A percentile compares a stretch with the other conserved stretches of the same genome.
Evolutionary conservation across 2,329 filamentous ascomycete genomes (phyloP).

Genomic region (Alternaria atra): DNA sequence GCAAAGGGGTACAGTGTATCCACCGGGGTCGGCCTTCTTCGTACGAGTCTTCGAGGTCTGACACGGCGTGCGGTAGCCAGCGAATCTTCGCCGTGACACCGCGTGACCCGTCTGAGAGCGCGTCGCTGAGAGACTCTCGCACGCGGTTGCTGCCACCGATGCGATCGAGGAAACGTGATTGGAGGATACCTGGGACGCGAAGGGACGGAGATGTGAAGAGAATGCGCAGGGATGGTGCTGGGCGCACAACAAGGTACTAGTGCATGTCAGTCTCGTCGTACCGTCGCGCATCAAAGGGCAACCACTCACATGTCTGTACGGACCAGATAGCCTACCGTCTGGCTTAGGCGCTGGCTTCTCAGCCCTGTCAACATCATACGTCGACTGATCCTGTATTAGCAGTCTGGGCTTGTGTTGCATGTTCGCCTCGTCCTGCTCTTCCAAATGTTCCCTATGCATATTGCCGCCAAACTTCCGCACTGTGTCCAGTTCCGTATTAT

Average conservation of each 20-base stretch:
- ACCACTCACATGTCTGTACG: constrained; percentile 65
- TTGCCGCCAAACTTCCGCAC: constrained; percentile 70
- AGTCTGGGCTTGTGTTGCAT: constrained; percentile 54
- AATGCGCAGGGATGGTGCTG: constrained; percentile 59
- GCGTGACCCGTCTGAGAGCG: constrained; percentile 69
- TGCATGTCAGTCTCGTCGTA: constrained; percentile 15
- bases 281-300: neutral
- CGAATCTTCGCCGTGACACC: constrained; percentile 78
- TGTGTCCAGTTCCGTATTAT: constrained; percentile 70
- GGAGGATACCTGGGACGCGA: constrained; percentile 59
- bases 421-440: constrained; percentile 57
- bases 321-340: constrained; percentile 53
- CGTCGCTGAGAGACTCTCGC: constrained; percentile 63
- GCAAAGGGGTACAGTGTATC: constrained; percentile 79
- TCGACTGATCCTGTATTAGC: constrained; percentile 59
- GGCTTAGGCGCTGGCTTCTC: constrained; percentile 25
- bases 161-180: constrained; percentile 59
- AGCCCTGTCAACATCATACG: constrained; percentile 35
- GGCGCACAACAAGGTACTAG: constrained; percentile 60
- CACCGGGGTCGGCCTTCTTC: constrained; percentile 71
- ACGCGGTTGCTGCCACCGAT: constrained; percentile 62
- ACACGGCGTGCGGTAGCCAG: constrained; percentile 63
- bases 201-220: constrained; percentile 61
- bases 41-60: constrained; percentile 54
- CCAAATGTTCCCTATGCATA: constrained; percentile 65